phyloP scores from a whole-genome alignment of 208 protist species.

The Trypanosoma avium region DNA sequence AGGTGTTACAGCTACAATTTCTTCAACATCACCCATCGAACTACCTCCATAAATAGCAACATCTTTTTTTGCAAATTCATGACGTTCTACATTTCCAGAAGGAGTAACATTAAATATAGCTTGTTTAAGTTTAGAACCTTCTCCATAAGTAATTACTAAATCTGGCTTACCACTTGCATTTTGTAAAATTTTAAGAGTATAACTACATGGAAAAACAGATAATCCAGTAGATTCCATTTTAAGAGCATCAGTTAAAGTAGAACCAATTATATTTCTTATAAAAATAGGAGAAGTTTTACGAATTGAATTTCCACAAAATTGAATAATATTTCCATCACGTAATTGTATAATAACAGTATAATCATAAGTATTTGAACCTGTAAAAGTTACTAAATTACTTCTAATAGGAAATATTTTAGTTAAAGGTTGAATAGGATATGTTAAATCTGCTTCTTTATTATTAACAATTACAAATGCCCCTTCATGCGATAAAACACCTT shows the following conservation, averaged over 20 bases:
- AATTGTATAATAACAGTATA: constrained; percentile 27
- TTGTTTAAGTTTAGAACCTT: constrained; percentile 1
- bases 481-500: not conserved
- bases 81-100: not conserved
- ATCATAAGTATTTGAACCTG: not conserved
- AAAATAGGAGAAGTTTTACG: not conserved
- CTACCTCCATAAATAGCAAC: not conserved
- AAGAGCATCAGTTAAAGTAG: not conserved
- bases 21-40: not conserved
- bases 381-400: constrained; percentile 16
- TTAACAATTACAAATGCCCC: constrained; percentile 25
- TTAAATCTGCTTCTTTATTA: constrained; percentile 6
- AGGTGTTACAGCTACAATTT: constrained; percentile 2
- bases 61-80: constrained; percentile 4
- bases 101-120: constrained; percentile 2
- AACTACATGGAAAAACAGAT: constrained; percentile 6
- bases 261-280: constrained; percentile 1
- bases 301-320: constrained; percentile 21
- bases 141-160: constrained; percentile 13
- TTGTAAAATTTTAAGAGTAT: constrained; percentile 1
- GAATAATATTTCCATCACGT: constrained; percentile 21
- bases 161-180: not conserved
- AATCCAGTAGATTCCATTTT: constrained; percentile 4
- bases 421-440: constrained; percentile 10
- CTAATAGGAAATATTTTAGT: constrained; percentile 2